phyloP scores from a whole-genome alignment of 805 yeast genomes.

The Yamadazyma olivae region DNA sequence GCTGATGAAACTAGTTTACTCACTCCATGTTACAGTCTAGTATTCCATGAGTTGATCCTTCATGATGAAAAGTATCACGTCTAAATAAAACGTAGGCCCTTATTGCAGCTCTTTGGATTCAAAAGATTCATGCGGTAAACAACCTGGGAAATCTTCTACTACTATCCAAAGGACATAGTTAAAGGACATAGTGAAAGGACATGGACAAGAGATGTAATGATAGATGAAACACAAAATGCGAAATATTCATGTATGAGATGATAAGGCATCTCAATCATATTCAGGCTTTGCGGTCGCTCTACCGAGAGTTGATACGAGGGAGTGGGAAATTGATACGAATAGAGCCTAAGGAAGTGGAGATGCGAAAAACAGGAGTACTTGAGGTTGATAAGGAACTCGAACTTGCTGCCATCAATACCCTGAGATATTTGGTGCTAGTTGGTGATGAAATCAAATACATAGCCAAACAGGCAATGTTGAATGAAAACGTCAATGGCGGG shows the following conservation, averaged over 20 bases:
- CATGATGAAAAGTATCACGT: no score
- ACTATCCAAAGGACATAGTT: no score
- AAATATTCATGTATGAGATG: conserved; percentile 2
- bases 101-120: no score
- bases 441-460: conserved; percentile 5
- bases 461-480: conserved; percentile 4
- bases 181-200: no score
- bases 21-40: no score
- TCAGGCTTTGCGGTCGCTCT: conserved; percentile 11
- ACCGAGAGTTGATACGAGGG: conserved; percentile 9
- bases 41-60: no score
- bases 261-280: conserved; percentile 5
- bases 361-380: no score
- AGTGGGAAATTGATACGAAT: conserved; percentile 2
- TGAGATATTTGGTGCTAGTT: conserved; percentile 5
- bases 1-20: no score
- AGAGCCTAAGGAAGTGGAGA: not conserved
- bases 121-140: no score
- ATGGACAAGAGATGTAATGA: not conserved
- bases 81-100: no score
- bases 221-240: not conserved
- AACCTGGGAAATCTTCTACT: no score
- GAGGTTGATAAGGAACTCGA: no score
- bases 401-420: conserved; percentile 1
- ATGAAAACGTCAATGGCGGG: not conserved